These are phyloP conservation scores for Daedaleopsis sinensis DNA, from an alignment of 768 basidiomycete species.

Conservation along the genomic window DNA sequence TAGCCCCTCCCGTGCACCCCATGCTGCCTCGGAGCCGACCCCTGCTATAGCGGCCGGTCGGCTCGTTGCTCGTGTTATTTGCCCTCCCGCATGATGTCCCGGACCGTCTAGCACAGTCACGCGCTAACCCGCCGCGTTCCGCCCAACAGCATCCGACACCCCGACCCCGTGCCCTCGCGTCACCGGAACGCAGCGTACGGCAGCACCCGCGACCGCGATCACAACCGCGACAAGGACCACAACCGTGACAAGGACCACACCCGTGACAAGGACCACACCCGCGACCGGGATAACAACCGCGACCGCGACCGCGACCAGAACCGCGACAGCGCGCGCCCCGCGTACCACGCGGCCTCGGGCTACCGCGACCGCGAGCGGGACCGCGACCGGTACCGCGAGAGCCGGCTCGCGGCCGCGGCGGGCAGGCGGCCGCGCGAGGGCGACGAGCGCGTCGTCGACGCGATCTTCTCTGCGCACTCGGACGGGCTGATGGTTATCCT, in stretches of 20 bases:
- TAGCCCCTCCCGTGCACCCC: too few species aligned
- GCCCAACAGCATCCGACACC: conserved; percentile 27
- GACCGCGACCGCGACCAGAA: conserved; percentile 5
- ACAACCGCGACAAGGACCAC: conserved; percentile 8
- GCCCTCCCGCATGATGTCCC: not conserved
- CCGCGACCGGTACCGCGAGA: conserved; percentile 1
- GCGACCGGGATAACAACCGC: not conserved
- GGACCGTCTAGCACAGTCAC: not conserved
- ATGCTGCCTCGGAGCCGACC: too few species aligned
- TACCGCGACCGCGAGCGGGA: conserved; percentile 15
- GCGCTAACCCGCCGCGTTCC: not conserved
- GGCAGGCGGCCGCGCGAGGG: conserved; percentile 27
- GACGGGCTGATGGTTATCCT: conserved; percentile 84
- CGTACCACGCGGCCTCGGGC: not conserved
- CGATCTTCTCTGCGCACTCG: conserved; percentile 85
- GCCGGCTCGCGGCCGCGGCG: conserved; percentile 12
- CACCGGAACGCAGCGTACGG: conserved; percentile 33
- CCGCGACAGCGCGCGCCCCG: too few species aligned
- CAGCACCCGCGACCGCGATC: conserved; percentile 1
- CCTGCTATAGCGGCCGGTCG: too few species aligned
- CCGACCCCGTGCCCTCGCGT: conserved; percentile 32
- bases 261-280: conserved; percentile 12
- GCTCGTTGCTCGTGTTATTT: not conserved
- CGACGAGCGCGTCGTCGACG: conserved; percentile 63
- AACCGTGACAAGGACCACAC: conserved; percentile 6